Conservation (phyloP, 2,329 filamentous ascomycete species). For the Lachnellula suecica region DNA sequence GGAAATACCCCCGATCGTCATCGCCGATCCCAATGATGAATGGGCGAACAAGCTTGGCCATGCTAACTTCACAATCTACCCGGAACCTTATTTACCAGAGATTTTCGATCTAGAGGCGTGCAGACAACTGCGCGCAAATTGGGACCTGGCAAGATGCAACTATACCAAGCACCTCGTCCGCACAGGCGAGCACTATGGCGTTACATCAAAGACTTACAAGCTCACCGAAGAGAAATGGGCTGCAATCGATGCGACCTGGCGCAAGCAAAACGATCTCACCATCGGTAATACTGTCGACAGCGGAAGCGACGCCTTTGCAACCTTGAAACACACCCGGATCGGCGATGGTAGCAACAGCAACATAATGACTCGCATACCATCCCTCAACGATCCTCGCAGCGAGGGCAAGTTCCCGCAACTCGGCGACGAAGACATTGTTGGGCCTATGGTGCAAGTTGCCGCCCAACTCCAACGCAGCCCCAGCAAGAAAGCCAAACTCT, state of each 20-base stretch:
- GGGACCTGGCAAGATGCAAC: constrained; percentile 80
- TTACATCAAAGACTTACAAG: constrained; percentile 83
- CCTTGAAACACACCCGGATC: constrained; percentile 40
- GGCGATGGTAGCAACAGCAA: constrained; percentile 44
- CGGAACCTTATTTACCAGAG: constrained; percentile 74
- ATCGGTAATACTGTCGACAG: constrained; percentile 48
- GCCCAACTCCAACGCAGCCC: constrained; percentile 30
- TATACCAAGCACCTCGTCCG: constrained; percentile 88
- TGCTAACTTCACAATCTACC: constrained; percentile 87
- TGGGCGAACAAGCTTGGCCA: constrained; percentile 88
- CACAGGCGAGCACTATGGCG: constrained; percentile 86
- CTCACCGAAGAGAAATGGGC: constrained; percentile 89
- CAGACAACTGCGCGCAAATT: constrained; percentile 70
- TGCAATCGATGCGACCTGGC: constrained; percentile 75
- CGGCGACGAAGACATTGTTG: constrained; percentile 89
- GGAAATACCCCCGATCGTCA: constrained; percentile 64
- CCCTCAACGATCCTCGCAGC: constrained; percentile 62
- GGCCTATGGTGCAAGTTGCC: constrained; percentile 65
- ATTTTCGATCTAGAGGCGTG: constrained; percentile 53
- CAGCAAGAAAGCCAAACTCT: constrained; percentile 32
- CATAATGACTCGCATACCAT: constrained; percentile 64
- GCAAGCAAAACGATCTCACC: constrained; percentile 64
- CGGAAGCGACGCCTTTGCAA: constrained; percentile 42
- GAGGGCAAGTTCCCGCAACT: constrained; percentile 85
- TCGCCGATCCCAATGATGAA: constrained; percentile 70